Conservation (phyloP, 2,329 filamentous ascomycete genomes). For the Fusarium stilboides region DNA sequence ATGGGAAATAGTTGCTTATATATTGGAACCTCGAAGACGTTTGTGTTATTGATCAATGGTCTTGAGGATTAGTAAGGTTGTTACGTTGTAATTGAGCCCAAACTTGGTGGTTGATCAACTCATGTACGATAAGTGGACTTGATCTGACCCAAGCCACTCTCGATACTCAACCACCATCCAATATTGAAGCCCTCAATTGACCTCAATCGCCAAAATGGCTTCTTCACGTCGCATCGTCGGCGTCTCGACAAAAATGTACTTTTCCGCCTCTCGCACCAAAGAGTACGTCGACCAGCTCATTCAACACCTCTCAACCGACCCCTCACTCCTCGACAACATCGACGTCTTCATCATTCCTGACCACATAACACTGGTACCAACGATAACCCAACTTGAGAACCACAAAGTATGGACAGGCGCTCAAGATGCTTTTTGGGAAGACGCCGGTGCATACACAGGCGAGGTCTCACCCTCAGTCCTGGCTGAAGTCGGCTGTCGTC, state of each 20-base stretch:
- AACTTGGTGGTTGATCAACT: background rate
- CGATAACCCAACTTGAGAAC: slow-evolving; percentile 64
- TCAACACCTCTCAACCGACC: slow-evolving; percentile 59
- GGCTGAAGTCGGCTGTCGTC: slow-evolving; percentile 75
- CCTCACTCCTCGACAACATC: slow-evolving; percentile 64
- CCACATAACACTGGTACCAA: slow-evolving; percentile 76
- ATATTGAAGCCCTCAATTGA: background rate
- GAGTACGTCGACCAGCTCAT: slow-evolving; percentile 68
- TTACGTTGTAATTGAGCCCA: background rate
- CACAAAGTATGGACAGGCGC: slow-evolving; percentile 73
- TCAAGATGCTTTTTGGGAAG: slow-evolving; percentile 81
- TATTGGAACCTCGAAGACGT: too few species aligned
- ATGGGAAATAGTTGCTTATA: background rate
- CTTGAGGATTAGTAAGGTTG: background rate
- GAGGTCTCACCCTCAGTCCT: slow-evolving; percentile 81
- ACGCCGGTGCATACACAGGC: slow-evolving; percentile 82
- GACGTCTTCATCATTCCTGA: slow-evolving; percentile 86
- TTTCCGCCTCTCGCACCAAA: slow-evolving; percentile 75
- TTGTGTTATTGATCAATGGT: background rate
- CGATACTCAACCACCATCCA: background rate
- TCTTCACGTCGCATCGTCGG: slow-evolving; percentile 74
- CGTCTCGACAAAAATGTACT: slow-evolving; percentile 86
- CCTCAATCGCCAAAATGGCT: slow-evolving; percentile 29
- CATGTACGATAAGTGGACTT: background rate
- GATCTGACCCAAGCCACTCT: background rate